Evolutionary conservation across 2,329 filamentous ascomycete genomes (phyloP), one percentile per base, ranked within the genome.

Genomic region (Cladophialophora psammophila): DNA sequence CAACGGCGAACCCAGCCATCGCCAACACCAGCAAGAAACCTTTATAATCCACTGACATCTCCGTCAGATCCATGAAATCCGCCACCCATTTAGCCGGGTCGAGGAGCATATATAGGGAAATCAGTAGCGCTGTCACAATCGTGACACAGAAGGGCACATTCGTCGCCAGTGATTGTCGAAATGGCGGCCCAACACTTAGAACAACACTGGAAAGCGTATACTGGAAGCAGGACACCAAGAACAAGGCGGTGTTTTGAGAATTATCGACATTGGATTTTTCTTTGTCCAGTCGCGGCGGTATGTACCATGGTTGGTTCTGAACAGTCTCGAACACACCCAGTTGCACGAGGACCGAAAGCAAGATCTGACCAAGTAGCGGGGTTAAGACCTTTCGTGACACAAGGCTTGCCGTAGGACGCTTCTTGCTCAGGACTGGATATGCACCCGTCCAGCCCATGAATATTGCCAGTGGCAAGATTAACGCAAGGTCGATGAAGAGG

Each of bases 371-470:
- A 1, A 99, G 83, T 15, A 99, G 82, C 0, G 95, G 94, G 0
- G 90, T 92, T 56, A 99, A 84, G 2, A 99, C 92, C 78, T 99
- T 99, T 63, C 93, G 87, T 1, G 92, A 96, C 1, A 99, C 94
- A 5, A 99, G 86, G 74, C 94, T 91, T 15, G 95, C 94, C 0
- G 93, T 98, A 3, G 95, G 95, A 40, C 93, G 86, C 79, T 98
- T 99, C 65, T 86, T 88, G 73, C 88, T 91, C 13, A 99, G 86
- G 42, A 86, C 83, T 2, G 89, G 88, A 75, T 90, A 93, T 1
- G 96, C 91, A 5, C 91, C 93, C 31, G 92, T 93, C 95, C 96
- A 98, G 72, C 95, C 94, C 95, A 99, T 99, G 78, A 98, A 98
- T 66, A 99, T 92, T 31, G 95, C 95, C 74, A 99, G 96, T 4